Base-by-base conservation (phyloP, 441 rosid genomes). In the Erodium moschatum region DNA sequence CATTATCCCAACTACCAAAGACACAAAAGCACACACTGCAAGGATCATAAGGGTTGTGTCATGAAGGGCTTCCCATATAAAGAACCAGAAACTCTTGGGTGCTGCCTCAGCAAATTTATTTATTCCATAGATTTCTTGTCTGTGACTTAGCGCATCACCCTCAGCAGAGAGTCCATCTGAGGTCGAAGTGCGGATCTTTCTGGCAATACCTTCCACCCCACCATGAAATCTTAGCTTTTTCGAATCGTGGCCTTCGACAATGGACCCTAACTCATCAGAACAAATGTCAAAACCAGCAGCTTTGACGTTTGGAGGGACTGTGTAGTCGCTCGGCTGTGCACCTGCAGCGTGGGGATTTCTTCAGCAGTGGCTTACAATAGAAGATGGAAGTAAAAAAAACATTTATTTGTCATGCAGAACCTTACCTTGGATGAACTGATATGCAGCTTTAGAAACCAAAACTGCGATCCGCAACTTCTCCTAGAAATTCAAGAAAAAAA, bases 361-460 rank as follows among this genome's bases (percentile, higher is more conserved):
- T 50, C 0, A 50, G 56, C 2, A 0, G 62, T 18, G 1, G 21
- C 62, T 56, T 16, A 19, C 24, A 19, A 65, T 38, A 65, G 65
- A 67, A 31, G 12, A 61, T 8, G 16, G 10, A 4, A 62, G 54
- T 31, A 54, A 19, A 56, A 56, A 7, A 6, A 8, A 46, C 12
- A 5, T 56, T 7, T 56, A 18, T 7, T 56, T 56, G 24, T 12
- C 12, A 65, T 42, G 44, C 48, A 76, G 52, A 65, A 74, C 15
- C 78, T 74, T 67, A 85, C 97, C 93, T 71, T 79, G 80, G 73
- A 89, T 82, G 75, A 87, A 90, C 27, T 90, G 98, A 76, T 87
- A 76, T 16, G 97, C 97, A 3, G 97, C 98, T 83, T 92, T 89
- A 7, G 98, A 92, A 21, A 90, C 94, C 48, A 92, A 81, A 73